Percentiles rank a stretch among this genome's conserved stretches.
These are phyloP conservation scores for Marasmius oreades DNA, from an alignment of 1,284 basidiomycete genomes.

Conservation along the genomic window DNA sequence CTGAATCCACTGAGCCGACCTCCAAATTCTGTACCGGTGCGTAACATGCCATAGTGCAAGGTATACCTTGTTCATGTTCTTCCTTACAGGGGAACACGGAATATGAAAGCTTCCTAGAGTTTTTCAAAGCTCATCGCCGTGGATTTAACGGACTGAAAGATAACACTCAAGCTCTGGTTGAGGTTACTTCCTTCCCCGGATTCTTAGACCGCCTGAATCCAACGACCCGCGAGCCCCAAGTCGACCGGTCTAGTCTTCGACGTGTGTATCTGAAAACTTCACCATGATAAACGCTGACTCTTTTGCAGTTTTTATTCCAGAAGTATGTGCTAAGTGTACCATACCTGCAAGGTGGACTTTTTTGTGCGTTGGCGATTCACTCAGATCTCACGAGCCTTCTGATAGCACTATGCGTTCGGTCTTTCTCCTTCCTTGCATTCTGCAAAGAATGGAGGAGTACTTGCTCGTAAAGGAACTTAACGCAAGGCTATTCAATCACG, in stretches of 20 bases:
- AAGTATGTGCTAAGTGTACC: slow-evolving; percentile 67
- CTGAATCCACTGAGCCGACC: slow-evolving; percentile 70
- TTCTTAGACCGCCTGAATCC: slow-evolving; percentile 55
- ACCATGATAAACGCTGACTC: background rate
- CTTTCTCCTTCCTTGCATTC: slow-evolving; percentile 69
- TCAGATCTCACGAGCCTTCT: slow-evolving; percentile 12
- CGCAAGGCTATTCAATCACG: slow-evolving; percentile 58
- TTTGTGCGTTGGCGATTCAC: background rate
- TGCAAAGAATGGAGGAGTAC: slow-evolving; percentile 63
- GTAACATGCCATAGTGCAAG: slow-evolving; percentile 4
- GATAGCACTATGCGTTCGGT: slow-evolving; percentile 61
- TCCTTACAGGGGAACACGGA: slow-evolving; percentile 50
- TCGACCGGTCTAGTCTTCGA: background rate
- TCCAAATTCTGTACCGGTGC: slow-evolving; percentile 31
- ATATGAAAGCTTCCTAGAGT: slow-evolving; percentile 58
- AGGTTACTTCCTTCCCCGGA: slow-evolving; percentile 52
- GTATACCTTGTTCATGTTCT: slow-evolving; percentile 1
- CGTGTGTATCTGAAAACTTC: background rate
- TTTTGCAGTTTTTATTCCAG: slow-evolving; percentile 67
- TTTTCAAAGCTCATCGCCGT: slow-evolving; percentile 56
- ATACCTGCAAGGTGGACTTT: slow-evolving; percentile 66
- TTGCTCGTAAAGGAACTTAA: slow-evolving; percentile 76
- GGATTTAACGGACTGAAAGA: slow-evolving; percentile 59
- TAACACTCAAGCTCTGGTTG: slow-evolving; percentile 66
- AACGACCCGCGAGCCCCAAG: slow-evolving; percentile 23